Evolutionary conservation across 1,284 basidiomycete genomes (phyloP).

Genomic region (Ceratobasidium sp.): DNA sequence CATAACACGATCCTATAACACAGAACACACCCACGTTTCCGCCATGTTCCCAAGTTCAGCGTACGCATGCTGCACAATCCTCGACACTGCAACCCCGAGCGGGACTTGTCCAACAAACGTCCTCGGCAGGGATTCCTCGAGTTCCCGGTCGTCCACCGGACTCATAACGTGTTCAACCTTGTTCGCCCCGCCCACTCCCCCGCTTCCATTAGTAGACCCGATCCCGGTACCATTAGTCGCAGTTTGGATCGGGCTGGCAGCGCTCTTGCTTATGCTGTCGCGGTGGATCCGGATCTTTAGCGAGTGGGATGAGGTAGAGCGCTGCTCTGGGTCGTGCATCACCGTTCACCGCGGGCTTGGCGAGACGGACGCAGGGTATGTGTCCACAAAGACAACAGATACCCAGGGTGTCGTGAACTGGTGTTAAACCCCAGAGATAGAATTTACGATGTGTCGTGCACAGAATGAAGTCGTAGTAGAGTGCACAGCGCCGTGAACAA

Average conservation of each 20-base stretch:
- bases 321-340: conserved; percentile 42
- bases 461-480: background rate
- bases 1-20: background rate
- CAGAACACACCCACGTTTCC: conserved; percentile 73
- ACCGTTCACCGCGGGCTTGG: conserved; percentile 8
- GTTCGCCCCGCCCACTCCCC: background rate
- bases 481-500: conserved; percentile 1
- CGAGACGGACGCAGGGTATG: background rate
- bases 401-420: background rate
- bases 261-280: conserved; percentile 24
- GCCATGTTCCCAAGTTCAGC: conserved; percentile 83
- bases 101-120: conserved; percentile 80
- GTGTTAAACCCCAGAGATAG: background rate
- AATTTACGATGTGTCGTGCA: background rate
- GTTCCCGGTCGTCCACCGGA: conserved; percentile 53
- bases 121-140: conserved; percentile 79
- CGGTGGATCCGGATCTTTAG: conserved; percentile 42
- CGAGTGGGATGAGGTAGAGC: conserved; percentile 18
- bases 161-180: conserved; percentile 53
- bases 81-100: conserved; percentile 77
- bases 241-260: conserved; percentile 5
- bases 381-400: background rate
- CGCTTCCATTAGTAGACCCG: background rate
- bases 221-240: background rate
- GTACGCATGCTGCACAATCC: conserved; percentile 82